Base-by-base conservation (phyloP, 2,329 filamentous ascomycete genomes). In the Xylariaceae sp. region DNA sequence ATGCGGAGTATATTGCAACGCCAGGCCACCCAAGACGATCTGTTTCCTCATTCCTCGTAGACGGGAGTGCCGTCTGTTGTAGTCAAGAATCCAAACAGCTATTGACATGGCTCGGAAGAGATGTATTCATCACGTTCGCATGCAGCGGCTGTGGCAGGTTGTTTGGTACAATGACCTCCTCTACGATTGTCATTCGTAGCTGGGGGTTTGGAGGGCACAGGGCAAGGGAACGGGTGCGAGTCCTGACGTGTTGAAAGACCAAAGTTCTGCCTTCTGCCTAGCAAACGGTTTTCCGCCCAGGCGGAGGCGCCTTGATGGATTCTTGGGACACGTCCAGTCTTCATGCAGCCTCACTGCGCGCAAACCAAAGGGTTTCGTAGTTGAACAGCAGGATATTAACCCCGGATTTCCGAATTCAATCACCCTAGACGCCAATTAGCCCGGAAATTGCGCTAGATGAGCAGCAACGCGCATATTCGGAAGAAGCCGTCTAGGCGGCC, bases 371-470 rank as follows among this genome's bases (percentile, higher is more conserved):
- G 43, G 12, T 14, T 18, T 44, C 39, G 40, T 38, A 38, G 31
- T 6, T 43, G 18, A 33, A 41, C 40, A 48, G 33, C 22, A 38
- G 48, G 38, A 38, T 36, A 18, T 16, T 22, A 13, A 54, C 51
- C 54, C 54, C 54, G 51, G 51, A 51, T 54, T 56, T 44, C 51
- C 48, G 46, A 51, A 48, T 56, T 54, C 51, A 51, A 56, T 54
- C 54, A 54, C 31, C 54, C 44, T 45, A 28, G 46, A 46, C 50
- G 51, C 47, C 45, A 51, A 54, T 56, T 54, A 56, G 48, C 54
- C 54, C 51, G 54, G 48, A 56, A 51, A 54, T 54, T 56, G 51
- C 51, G 54, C 51, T 56, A 56, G 48, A 54, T 56, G 54, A 51
- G 50, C 38, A 40, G 47, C 48, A 43, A 51, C 54, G 42, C 42